phyloP scores from a whole-genome alignment of 768 basidiomycete species.

The Grammothele lineata region DNA sequence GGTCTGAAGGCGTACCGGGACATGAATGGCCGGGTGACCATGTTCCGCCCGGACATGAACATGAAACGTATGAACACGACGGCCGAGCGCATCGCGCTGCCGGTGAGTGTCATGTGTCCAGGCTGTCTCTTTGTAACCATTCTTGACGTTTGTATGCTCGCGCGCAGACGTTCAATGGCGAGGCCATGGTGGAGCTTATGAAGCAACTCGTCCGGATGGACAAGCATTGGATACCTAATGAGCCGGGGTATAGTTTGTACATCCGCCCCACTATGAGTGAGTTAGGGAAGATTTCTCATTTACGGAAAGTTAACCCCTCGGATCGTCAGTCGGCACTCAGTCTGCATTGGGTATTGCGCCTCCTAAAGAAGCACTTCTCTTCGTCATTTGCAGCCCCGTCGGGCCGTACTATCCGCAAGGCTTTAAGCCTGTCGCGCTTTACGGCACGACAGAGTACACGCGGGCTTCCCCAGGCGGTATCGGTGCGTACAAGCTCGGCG shows the following conservation, averaged over 20 bases:
- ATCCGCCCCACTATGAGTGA: constrained; percentile 75
- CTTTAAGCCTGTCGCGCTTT: constrained; percentile 88
- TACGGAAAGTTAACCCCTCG: not conserved
- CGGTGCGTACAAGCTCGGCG: constrained; percentile 83
- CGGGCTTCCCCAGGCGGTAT: constrained; percentile 56
- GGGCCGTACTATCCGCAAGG: constrained; percentile 85
- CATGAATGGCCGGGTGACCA: constrained; percentile 62
- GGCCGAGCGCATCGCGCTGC: constrained; percentile 72
- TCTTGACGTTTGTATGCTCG: not conserved
- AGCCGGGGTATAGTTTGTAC: constrained; percentile 87
- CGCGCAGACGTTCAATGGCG: constrained; percentile 68
- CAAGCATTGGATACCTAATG: constrained; percentile 86
- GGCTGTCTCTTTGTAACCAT: not conserved
- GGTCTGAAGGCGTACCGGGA: constrained; percentile 93
- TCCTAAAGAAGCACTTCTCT: constrained; percentile 56
- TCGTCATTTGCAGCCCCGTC: constrained; percentile 56
- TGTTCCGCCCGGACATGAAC: constrained; percentile 97
- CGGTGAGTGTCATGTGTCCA: constrained; percentile 40
- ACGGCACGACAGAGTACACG: constrained; percentile 51
- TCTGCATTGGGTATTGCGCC: constrained; percentile 44
- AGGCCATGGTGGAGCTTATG: constrained; percentile 71
- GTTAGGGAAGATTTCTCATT: not conserved
- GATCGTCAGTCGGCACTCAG: constrained; percentile 71
- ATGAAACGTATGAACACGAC: constrained; percentile 93
- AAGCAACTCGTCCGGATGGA: constrained; percentile 84